These are phyloP conservation scores for Hirsutella thompsonii DNA, from an alignment of 2,329 filamentous ascomycete genomes.

Conservation along the genomic window DNA sequence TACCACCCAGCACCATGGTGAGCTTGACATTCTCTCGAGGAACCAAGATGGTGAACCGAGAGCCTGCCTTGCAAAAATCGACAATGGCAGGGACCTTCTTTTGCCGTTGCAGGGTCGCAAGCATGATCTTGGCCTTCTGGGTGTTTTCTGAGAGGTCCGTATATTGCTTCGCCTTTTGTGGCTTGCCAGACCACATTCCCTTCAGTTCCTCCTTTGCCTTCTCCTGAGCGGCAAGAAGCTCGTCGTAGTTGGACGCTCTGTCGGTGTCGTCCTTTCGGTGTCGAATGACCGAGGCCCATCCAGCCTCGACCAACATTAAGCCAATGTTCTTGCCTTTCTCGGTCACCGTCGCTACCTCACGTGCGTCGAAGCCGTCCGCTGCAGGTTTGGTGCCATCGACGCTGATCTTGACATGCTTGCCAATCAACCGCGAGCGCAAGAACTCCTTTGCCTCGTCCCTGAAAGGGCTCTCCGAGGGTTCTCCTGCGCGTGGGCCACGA, in stretches of 20 bases:
- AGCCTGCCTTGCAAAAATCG: constrained; percentile 96
- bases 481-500: constrained; percentile 78
- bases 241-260: constrained; percentile 86
- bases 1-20: constrained; percentile 86
- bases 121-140: constrained; percentile 91
- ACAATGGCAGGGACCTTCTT: constrained; percentile 88
- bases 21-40: constrained; percentile 90
- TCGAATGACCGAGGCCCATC: constrained; percentile 86
- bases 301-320: constrained; percentile 74
- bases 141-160: constrained; percentile 83
- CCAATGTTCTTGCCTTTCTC: constrained; percentile 80
- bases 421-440: constrained; percentile 83
- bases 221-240: constrained; percentile 68
- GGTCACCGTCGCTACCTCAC: constrained; percentile 82
- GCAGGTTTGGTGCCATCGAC: constrained; percentile 87
- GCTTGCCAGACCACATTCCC: constrained; percentile 90
- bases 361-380: constrained; percentile 81
- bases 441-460: constrained; percentile 93
- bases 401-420: constrained; percentile 82
- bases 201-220: constrained; percentile 76
- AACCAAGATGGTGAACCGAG: constrained; percentile 82
- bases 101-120: constrained; percentile 76
- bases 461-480: constrained; percentile 79
- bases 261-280: constrained; percentile 93
- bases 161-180: constrained; percentile 70